These are phyloP conservation scores for Ceratobasidium papillatum DNA, from an alignment of 1,284 basidiomycete species.

Conservation along the genomic window DNA sequence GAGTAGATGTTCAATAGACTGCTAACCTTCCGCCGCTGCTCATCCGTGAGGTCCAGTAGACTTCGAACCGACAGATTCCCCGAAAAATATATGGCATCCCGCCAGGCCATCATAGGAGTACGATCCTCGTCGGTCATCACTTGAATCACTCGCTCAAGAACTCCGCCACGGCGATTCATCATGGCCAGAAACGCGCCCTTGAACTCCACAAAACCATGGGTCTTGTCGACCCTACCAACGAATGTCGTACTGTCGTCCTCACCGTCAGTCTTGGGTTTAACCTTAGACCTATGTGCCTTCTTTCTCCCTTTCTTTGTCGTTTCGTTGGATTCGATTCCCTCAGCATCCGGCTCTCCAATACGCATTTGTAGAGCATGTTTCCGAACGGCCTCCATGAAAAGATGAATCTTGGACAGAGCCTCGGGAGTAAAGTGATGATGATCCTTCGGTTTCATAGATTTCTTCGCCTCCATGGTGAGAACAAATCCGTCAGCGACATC, in stretches of 20 bases:
- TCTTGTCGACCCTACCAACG: not conserved
- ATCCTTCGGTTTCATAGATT: not conserved
- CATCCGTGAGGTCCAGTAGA: not conserved
- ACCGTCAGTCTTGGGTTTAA: not conserved
- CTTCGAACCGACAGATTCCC: not conserved
- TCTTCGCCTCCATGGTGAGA: not conserved
- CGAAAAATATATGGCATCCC: not conserved
- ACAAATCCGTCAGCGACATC: not conserved
- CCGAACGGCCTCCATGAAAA: not conserved
- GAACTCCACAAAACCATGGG: not conserved
- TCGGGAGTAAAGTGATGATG: not conserved
- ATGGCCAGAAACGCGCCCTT: slow-evolving; percentile 8
- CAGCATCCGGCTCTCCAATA: not conserved
- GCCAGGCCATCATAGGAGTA: slow-evolving; percentile 5
- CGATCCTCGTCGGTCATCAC: not conserved
- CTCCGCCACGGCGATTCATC: not conserved
- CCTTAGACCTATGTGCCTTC: not conserved
- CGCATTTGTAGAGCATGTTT: not conserved
- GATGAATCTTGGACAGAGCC: not conserved
- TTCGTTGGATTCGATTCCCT: too few species aligned
- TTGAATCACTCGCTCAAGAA: not conserved
- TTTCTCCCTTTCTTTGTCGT: not conserved
- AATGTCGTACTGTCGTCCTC: not conserved
- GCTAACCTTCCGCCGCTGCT: not conserved
- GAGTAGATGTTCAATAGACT: not conserved